These are phyloP conservation scores for Dalbergia cultrata DNA, from an alignment of 306 rosid species.

Conservation along the genomic window DNA sequence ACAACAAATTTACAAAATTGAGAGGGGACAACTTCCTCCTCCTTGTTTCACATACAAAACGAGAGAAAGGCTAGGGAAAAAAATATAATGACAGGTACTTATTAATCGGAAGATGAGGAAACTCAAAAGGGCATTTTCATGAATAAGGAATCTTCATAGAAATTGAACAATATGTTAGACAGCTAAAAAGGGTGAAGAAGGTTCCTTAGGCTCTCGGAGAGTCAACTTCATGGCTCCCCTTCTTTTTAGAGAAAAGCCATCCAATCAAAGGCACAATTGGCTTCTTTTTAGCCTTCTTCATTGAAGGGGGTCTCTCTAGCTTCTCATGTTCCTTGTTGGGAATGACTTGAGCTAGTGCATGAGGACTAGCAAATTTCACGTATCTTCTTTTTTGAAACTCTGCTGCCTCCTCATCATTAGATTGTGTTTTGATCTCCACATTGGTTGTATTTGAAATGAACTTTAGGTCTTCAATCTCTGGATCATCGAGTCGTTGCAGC, in stretches of 20 bases:
- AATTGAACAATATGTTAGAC: conserved; percentile 20
- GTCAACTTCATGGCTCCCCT: conserved; percentile 45
- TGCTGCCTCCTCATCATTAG: conserved; percentile 38
- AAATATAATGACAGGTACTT: background rate
- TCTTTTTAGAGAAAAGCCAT: conserved; percentile 75
- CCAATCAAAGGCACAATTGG: conserved; percentile 63
- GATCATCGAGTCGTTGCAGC: conserved; percentile 49
- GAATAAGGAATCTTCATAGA: conserved; percentile 29
- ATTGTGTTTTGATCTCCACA: conserved; percentile 46
- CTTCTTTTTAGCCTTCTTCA: conserved; percentile 69
- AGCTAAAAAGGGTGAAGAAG: background rate
- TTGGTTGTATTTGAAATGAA: conserved; percentile 61
- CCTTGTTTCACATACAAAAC: conserved; percentile 2
- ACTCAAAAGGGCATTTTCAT: background rate
- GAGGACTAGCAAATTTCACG: conserved; percentile 89
- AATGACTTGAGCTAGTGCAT: conserved; percentile 63
- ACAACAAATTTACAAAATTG: conserved; percentile 38
- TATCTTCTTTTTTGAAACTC: conserved; percentile 62
- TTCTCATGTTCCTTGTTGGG: conserved; percentile 48
- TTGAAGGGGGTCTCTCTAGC: conserved; percentile 51
- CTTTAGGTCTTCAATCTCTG: conserved; percentile 71
- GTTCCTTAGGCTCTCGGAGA: conserved; percentile 50
- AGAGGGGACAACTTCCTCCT: conserved; percentile 25
- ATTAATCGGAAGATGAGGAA: conserved; percentile 22
- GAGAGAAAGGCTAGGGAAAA: background rate